phyloP scores from a whole-genome alignment of 2,329 filamentous ascomycete species.

The Fusarium sp. region DNA sequence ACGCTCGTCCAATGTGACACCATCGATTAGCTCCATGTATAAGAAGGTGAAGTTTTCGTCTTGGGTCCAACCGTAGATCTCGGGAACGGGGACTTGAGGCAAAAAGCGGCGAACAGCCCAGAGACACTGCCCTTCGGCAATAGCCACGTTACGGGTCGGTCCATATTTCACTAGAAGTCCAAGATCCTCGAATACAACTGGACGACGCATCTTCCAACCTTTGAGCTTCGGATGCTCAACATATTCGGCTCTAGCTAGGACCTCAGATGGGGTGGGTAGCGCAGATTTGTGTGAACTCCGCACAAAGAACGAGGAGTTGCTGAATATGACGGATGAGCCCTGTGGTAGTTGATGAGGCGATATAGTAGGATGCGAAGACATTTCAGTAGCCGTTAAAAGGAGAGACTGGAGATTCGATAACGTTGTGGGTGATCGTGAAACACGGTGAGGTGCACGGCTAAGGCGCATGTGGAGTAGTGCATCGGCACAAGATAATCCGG shows the following conservation, averaged over 20 bases:
- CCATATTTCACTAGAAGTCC: slow-evolving; percentile 30
- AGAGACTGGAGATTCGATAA: too few species aligned
- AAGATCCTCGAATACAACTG: slow-evolving; percentile 12
- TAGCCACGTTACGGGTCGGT: neutral
- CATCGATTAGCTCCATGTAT: slow-evolving; percentile 17
- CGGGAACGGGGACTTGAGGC: slow-evolving; percentile 23
- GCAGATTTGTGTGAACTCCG: neutral
- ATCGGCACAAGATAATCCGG: too few species aligned
- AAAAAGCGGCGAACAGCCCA: slow-evolving; percentile 2
- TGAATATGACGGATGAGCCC: neutral
- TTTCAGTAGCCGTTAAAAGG: too few species aligned
- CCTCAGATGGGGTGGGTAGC: neutral
- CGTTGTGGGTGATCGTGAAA: too few species aligned
- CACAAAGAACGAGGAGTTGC: neutral
- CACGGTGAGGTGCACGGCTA: too few species aligned
- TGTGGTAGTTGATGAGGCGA: neutral
- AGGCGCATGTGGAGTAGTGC: too few species aligned
- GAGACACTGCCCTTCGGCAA: neutral
- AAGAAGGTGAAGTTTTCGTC: slow-evolving; percentile 8
- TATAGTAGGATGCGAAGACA: too few species aligned
- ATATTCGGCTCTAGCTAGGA: neutral
- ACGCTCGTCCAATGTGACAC: slow-evolving; percentile 7
- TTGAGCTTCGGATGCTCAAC: neutral
- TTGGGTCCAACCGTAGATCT: slow-evolving; percentile 25
- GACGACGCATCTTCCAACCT: neutral